Evolutionary conservation across 768 basidiomycete genomes (phyloP), one percentile per base, ranked within the genome.

Genomic region (Hortiboletus flavorubellus): DNA sequence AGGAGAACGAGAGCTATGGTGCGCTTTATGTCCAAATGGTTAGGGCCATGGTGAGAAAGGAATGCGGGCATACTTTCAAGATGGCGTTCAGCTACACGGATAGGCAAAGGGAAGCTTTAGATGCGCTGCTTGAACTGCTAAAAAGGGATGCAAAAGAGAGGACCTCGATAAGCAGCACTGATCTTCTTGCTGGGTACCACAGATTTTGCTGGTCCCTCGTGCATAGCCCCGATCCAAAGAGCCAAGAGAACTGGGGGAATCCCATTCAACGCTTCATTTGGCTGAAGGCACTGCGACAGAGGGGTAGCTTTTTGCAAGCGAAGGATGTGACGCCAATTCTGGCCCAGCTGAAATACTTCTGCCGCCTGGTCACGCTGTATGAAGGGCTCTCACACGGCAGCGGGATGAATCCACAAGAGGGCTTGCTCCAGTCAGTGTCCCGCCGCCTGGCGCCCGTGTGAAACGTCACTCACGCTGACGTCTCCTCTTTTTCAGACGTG

Each of bases 121-220:
- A 34, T 26, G 18, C 18, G 6, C 14, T 50, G 21, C 18, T 50
- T 6, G 8, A 34, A 4, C 21, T 34, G 5, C 31, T 50, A 5
- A 42, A 50, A 14, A 30, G 14, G 18, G 49, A 50, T 34, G 40
- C 23, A 1, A 34, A 1, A 15, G 31, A 21, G 12, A 11, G 18
- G 14, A 34, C 30, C 26, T 29, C 26, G 3, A 39, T 16, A 31
- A 49, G 48, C 4, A 12, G 38, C 29, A 15, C 16, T 18, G n/a
- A 40, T 29, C 48, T 49, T 37, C 37, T 49, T n/a, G 26, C 37
- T 2, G 37, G 47, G 23, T 50, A 50, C 16, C 49, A 50, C 23
- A 15, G 40, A 1, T 51, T 51, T 44, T 51, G 50, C 34, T 51
- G 50, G 50, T 35, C 42, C 23, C 50, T 51, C 2, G 50, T 51